Base-by-base conservation (phyloP, 2,329 filamentous ascomycete species). In the Colletotrichum sp. region DNA sequence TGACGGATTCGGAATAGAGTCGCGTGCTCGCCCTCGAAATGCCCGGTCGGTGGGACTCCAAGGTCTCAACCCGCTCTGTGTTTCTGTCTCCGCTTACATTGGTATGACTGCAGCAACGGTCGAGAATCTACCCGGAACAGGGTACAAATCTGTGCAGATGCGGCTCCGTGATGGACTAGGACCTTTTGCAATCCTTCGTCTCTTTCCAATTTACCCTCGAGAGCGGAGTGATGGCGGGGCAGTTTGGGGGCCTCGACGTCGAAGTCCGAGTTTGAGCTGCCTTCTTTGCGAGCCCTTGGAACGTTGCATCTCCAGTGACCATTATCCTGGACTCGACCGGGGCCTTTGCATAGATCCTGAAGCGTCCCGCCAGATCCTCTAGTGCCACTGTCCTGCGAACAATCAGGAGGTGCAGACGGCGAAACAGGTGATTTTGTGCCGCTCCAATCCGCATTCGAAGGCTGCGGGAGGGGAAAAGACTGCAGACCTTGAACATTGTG, bases 1-100 rank as follows among this genome's bases (percentile, higher is more conserved):
- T 73, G 64, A 73, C 64, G 70, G 5, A 75, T 73, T 14, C 21
- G 64, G 64, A 43, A 60, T 68, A 60, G 73, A 43, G 34, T 75
- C 70, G 73, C 57, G 73, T 60, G 73, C 64, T 55, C 34, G 24
- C 30, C 10, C 12, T 67, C 21, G 32, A 30, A 64, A 28, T 72
- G 55, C 69, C 57, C 26, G 26, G 57, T 28, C 6, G 30, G 73
- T 68, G 64, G 73, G 59, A 72, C 70, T 68, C 55, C 43, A 30
- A 60, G 66, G 66, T 60, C 61, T 59, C 70, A 65, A 59, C 43
- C 57, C 57, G 57, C 43, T 52, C 39, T 16, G 12, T 13, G 48
- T 55, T 16, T 60, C n/a, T 24, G 30, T 63, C 57, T 63, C 57
- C 63, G 65, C 69, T 28, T 13, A 57, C 43, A 14, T 57, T 28